phyloP scores from a whole-genome alignment of 2,329 filamentous ascomycete species.

The Trichoderma sp. region DNA sequence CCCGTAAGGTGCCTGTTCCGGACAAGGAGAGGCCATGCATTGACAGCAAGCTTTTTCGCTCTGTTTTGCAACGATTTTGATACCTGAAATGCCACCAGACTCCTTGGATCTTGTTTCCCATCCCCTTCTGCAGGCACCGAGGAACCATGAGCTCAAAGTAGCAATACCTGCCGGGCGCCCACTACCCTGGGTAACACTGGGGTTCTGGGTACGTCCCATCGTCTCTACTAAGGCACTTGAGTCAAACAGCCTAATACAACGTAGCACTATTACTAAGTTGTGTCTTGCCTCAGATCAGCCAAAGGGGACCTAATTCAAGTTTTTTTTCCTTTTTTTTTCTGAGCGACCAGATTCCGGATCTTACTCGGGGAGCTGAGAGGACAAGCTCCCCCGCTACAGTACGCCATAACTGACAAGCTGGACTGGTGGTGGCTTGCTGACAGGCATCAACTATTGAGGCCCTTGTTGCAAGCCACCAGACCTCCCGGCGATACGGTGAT shows the following conservation, averaged over 20 bases:
- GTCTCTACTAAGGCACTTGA: not conserved
- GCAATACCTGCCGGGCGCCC: not conserved
- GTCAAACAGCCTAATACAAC: not conserved
- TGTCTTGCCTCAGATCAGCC: not conserved
- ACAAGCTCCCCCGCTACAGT: not conserved
- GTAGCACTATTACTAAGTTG: not conserved
- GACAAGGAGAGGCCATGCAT: not conserved
- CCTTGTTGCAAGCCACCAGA: not conserved
- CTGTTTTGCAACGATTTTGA: not conserved
- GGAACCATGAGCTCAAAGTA: not conserved
- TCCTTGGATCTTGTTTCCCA: not conserved
- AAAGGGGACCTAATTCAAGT: not conserved
- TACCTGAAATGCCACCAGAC: not conserved
- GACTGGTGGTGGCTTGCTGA: slow-evolving; percentile 19
- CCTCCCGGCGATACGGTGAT: not conserved
- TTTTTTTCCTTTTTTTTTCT: not conserved
- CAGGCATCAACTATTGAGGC: slow-evolving; percentile 11
- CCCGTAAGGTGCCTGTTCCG: not conserved
- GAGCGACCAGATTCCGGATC: slow-evolving; percentile 9
- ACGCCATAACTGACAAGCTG: not conserved
- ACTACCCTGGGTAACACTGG: not conserved
- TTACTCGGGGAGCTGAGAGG: not conserved
- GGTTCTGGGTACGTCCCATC: not conserved
- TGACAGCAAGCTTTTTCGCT: not conserved
- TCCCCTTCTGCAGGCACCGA: not conserved